These are phyloP conservation scores for Penicillium bovifimosum DNA, from an alignment of 495 filamentous ascomycete genomes.

Conservation along the genomic window DNA sequence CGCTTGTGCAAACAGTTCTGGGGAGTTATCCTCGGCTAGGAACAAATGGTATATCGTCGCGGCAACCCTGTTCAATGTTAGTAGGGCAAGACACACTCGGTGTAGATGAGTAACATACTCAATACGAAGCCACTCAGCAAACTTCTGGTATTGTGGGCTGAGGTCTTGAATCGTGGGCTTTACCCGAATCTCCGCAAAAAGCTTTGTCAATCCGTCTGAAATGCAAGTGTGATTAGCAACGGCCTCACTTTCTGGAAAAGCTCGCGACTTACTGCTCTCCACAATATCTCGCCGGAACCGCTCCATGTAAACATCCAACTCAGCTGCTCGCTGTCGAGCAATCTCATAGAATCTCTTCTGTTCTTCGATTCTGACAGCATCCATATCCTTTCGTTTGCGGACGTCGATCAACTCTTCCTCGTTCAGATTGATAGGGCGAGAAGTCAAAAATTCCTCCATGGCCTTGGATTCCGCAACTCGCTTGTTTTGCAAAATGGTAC, in stretches of 20 bases:
- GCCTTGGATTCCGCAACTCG: slow-evolving; percentile 76
- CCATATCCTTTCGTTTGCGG: slow-evolving; percentile 69
- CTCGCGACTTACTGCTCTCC: slow-evolving; percentile 59
- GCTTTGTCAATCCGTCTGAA: slow-evolving; percentile 78
- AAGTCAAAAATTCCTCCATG: slow-evolving; percentile 74
- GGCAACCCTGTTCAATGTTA: slow-evolving; percentile 54
- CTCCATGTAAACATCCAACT: slow-evolving; percentile 98
- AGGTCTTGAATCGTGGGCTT: slow-evolving; percentile 83
- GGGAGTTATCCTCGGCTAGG: slow-evolving; percentile 95
- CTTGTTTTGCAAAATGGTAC: slow-evolving; percentile 75
- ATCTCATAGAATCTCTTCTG: slow-evolving; percentile 94
- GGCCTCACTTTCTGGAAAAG: background rate
- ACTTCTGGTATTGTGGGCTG: slow-evolving; percentile 92
- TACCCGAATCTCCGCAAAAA: slow-evolving; percentile 85
- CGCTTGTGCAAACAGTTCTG: slow-evolving; percentile 88
- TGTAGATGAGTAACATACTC: slow-evolving; percentile 45
- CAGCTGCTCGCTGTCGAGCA: slow-evolving; percentile 79
- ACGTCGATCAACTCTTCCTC: slow-evolving; percentile 84
- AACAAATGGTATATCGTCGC: slow-evolving; percentile 97
- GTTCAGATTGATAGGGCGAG: slow-evolving; percentile 59
- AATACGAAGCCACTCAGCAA: slow-evolving; percentile 96
- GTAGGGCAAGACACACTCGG: background rate
- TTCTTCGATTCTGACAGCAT: slow-evolving; percentile 83
- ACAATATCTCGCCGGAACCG: slow-evolving; percentile 69
- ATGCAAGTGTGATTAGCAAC: background rate